These are phyloP conservation scores for Stentor roeselii DNA, from an alignment of 73 alveolate species.

Conservation along the genomic window DNA sequence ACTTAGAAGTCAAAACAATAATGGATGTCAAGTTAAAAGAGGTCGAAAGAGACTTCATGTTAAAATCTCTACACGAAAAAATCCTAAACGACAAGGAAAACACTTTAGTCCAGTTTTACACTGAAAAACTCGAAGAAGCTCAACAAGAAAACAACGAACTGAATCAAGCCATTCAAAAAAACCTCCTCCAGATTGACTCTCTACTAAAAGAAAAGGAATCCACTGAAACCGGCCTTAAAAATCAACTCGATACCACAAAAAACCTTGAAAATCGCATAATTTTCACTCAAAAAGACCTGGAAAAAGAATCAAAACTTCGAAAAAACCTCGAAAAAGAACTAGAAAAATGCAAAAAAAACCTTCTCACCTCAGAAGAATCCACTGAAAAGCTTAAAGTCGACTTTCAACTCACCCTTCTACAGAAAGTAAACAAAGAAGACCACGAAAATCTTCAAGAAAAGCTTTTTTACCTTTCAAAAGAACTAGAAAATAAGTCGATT, in stretches of 20 bases:
- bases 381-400: neutral
- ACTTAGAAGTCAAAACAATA: neutral
- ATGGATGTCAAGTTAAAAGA: neutral
- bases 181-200: neutral
- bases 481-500: neutral
- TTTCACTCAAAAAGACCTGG: too few relatives aligned
- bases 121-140: neutral
- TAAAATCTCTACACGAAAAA: neutral
- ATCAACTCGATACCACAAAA: neutral
- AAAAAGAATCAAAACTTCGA: neutral
- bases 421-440: neutral
- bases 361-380: neutral
- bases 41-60: slow-evolving; percentile 8
- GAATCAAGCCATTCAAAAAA: neutral
- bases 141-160: neutral
- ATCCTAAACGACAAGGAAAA: neutral
- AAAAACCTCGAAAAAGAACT: neutral
- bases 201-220: neutral
- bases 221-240: neutral
- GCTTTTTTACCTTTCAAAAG: neutral
- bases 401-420: neutral
- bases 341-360: neutral
- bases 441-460: neutral
- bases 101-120: neutral
- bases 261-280: neutral